A percentile compares a stretch with the other conserved stretches of the same genome.
These are phyloP conservation scores for Sphagnum magellanicum DNA, from an alignment of 228 moss, liverwort and hornwort genomes.

Conservation along the genomic window DNA sequence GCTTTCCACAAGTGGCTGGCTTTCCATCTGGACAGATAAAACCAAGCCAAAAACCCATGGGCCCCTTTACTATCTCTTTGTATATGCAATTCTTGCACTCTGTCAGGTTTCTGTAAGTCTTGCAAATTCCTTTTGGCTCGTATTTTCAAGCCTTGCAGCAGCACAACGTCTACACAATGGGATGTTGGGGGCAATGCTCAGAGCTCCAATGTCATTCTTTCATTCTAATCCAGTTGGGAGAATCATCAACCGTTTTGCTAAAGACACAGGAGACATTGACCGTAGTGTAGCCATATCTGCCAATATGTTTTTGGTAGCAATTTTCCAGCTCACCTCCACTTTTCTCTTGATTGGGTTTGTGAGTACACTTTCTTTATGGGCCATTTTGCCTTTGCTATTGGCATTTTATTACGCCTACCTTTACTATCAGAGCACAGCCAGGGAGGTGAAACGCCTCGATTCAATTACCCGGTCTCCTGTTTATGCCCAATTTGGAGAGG, in stretches of 20 bases:
- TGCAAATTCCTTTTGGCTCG: conserved; percentile 77
- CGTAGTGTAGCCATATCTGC: conserved; percentile 81
- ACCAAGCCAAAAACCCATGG: conserved; percentile 52
- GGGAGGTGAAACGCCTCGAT: conserved; percentile 96
- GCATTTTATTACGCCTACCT: conserved; percentile 78
- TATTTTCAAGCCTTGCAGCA: conserved; percentile 67
- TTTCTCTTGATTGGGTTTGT: conserved; percentile 82
- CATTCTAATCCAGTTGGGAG: conserved; percentile 89
- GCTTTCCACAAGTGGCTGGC: conserved; percentile 71
- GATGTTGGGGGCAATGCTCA: conserved; percentile 74
- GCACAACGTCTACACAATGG: conserved; percentile 57
- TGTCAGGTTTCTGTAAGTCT: conserved; percentile 74
- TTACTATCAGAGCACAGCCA: conserved; percentile 85
- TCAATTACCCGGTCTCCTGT: conserved; percentile 91
- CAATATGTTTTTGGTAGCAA: conserved; percentile 77
- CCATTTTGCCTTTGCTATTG: conserved; percentile 71
- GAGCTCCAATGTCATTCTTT: conserved; percentile 95
- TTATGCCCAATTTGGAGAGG: conserved; percentile 98
- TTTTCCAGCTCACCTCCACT: conserved; percentile 77
- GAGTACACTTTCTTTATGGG: conserved; percentile 81
- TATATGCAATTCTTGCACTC: conserved; percentile 69
- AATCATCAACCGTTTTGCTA: conserved; percentile 88
- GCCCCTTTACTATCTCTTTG: conserved; percentile 62
- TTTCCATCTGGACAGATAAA: conserved; percentile 82
- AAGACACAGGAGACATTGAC: conserved; percentile 96